Evolutionary conservation across 495 filamentous ascomycete species (phyloP), one percentile per base, ranked within the genome.

Genomic region (Neurospora terricola): DNA sequence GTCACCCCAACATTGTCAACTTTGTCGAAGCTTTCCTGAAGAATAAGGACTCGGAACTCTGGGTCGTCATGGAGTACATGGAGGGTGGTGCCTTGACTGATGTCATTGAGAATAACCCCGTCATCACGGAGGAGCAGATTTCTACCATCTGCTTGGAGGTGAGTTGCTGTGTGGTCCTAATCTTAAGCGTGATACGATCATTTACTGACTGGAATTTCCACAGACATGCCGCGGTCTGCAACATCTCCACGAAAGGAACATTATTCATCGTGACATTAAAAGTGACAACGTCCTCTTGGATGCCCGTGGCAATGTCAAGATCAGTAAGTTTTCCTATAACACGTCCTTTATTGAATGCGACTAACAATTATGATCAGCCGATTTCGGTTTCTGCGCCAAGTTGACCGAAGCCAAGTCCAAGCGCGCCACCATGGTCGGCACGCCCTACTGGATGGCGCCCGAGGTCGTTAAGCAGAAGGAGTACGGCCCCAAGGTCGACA

Each of bases 1-100:
- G 94, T 79, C 94, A 98, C 81, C 89, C 92, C 30, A 99, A 99
- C 81, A 98, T 99, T 83, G 96, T 99, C 84, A 99, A 99, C 83
- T 99, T 97, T 85, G 85, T 99, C 37, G 96, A 99, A 79, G 94
- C 96, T 0, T 99, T 98, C 87, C 84, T 99, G 77, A 92, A 94
- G 76, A 96, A 97, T 77, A 92, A 93, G 77, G 93, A 91, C 80
- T 88, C 91, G 73, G 96, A 99, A 80, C 87, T 99, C 37, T 99
- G 96, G 96, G 94, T 99, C 27, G 96, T 99, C 39, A 97, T 99
- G 96, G 96, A 99, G 82, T 99, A 96, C 78, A 98, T 99, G 96
- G 96, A 98, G 81, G 96, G 96, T 74, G 96, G 96, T 80, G 94
- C 96, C 69, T 83, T 99, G 79, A 99, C 96, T 1, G 96, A 99